These are phyloP conservation scores for Clarireedia sp. DNA, from an alignment of 2,329 filamentous ascomycete species.

Conservation along the genomic window DNA sequence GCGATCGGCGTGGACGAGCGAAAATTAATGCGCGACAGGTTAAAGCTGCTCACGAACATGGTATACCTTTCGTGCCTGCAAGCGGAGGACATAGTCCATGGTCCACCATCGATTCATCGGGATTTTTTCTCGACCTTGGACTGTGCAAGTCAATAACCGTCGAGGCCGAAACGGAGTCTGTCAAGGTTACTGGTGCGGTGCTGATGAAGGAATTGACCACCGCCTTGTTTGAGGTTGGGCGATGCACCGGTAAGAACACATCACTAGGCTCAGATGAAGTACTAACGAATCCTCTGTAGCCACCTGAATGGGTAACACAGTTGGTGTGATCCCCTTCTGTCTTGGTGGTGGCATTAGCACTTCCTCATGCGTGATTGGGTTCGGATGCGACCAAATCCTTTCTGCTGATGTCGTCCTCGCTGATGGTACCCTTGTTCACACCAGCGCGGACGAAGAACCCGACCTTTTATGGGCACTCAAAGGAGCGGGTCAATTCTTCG, in stretches of 20 bases:
- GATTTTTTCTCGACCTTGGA: slow-evolving; percentile 23
- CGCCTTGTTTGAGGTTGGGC: neutral
- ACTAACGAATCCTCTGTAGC: neutral
- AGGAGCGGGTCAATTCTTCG: neutral
- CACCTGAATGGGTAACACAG: neutral
- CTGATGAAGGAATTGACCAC: neutral
- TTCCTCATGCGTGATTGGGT: neutral
- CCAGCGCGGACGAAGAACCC: neutral
- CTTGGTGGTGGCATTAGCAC: neutral
- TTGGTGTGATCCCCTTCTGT: neutral
- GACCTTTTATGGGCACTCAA: neutral
- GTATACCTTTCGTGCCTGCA: slow-evolving; percentile 21
- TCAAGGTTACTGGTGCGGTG: neutral
- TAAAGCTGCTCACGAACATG: neutral
- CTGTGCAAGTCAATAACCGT: slow-evolving; percentile 11
- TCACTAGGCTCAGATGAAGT: neutral
- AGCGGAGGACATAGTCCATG: slow-evolving; percentile 24
- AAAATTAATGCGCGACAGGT: neutral
- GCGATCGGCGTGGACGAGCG: neutral
- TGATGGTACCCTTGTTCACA: neutral
- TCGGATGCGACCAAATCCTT: neutral
- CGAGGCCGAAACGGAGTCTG: neutral
- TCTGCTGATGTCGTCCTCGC: neutral
- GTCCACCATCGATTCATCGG: slow-evolving; percentile 19
- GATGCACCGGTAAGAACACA: neutral